These are phyloP conservation scores for Plasmopara halstedii DNA, from an alignment of 352 stramenopile genomes.

Conservation along the genomic window DNA sequence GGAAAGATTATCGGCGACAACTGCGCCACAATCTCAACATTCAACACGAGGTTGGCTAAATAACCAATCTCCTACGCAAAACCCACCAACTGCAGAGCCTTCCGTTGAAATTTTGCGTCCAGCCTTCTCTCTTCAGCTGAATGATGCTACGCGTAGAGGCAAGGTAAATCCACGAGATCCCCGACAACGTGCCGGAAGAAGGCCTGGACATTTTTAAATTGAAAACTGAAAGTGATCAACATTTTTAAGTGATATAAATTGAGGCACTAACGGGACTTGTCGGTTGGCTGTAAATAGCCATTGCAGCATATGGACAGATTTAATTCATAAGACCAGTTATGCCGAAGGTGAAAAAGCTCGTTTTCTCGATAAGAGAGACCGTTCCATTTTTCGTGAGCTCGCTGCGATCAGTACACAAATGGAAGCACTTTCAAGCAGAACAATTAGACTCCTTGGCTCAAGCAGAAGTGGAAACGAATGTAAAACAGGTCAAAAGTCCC, in stretches of 20 bases:
- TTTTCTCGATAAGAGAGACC: constrained; percentile 57
- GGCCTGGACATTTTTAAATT: constrained; percentile 5
- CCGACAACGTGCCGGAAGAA: constrained; percentile 24
- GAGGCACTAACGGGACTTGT: no score
- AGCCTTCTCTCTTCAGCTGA: constrained; percentile 9
- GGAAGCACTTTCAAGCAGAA: constrained; percentile 58
- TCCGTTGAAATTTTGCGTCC: constrained; percentile 10
- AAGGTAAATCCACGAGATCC: constrained; percentile 28
- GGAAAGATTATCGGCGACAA: constrained; percentile 3
- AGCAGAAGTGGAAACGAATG: constrained; percentile 55
- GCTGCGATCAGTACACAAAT: constrained; percentile 57
- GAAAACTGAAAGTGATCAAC: constrained; percentile 6
- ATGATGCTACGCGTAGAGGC: constrained; percentile 14
- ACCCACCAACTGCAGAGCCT: background rate
- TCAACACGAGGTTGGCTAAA: constrained; percentile 9
- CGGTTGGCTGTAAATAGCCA: constrained; percentile 20
- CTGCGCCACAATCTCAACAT: constrained; percentile 1
- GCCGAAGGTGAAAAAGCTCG: constrained; percentile 36
- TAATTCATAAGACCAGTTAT: constrained; percentile 1
- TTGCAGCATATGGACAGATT: no score
- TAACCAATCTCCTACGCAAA: constrained; percentile 9
- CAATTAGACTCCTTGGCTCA: constrained; percentile 44
- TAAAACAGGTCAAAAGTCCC: constrained; percentile 71
- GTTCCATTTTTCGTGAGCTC: constrained; percentile 80
- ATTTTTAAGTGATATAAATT: no score